A percentile compares a stretch with the other conserved stretches of the same genome.
phyloP scores from a whole-genome alignment of 2,329 filamentous ascomycete species.

The Torrubiellomyces zombiae region DNA sequence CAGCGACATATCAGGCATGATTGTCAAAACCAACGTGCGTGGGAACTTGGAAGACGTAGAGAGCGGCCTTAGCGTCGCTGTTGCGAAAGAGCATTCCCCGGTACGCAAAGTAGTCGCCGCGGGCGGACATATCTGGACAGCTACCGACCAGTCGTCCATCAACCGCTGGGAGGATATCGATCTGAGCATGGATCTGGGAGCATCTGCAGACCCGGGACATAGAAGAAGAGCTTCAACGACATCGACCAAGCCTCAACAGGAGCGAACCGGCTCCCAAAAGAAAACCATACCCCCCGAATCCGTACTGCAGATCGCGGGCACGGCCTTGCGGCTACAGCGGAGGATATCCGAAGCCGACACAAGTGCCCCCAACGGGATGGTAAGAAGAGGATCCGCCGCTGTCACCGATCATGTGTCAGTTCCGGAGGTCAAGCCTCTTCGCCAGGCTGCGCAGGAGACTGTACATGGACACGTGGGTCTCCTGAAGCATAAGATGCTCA shows the following conservation, averaged over 20 bases:
- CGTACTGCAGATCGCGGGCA: slow-evolving; percentile 70
- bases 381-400: slow-evolving; percentile 22
- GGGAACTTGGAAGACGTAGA: slow-evolving; percentile 52
- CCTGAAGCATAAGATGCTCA: slow-evolving; percentile 83
- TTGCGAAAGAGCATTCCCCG: slow-evolving; percentile 81
- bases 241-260: slow-evolving; percentile 17
- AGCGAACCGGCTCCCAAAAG: slow-evolving; percentile 22
- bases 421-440: slow-evolving; percentile 38
- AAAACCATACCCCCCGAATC: slow-evolving; percentile 63
- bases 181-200: slow-evolving; percentile 53
- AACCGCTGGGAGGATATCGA: slow-evolving; percentile 84
- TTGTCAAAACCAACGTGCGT: slow-evolving; percentile 91
- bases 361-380: slow-evolving; percentile 28
- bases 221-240: slow-evolving; percentile 29
- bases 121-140: slow-evolving; percentile 73
- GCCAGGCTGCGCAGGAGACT: slow-evolving; percentile 55
- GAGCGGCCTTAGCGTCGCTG: slow-evolving; percentile 76
- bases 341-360: slow-evolving; percentile 37
- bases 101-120: slow-evolving; percentile 52
- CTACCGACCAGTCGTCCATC: slow-evolving; percentile 78
- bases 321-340: slow-evolving; percentile 53
- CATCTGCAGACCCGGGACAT: slow-evolving; percentile 36
- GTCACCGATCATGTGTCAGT: slow-evolving; percentile 12
- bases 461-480: slow-evolving; percentile 92
- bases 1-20: slow-evolving; percentile 74